phyloP scores from a whole-genome alignment of 2,329 filamentous ascomycete species.

The Myriosclerotinia duriaeana region DNA sequence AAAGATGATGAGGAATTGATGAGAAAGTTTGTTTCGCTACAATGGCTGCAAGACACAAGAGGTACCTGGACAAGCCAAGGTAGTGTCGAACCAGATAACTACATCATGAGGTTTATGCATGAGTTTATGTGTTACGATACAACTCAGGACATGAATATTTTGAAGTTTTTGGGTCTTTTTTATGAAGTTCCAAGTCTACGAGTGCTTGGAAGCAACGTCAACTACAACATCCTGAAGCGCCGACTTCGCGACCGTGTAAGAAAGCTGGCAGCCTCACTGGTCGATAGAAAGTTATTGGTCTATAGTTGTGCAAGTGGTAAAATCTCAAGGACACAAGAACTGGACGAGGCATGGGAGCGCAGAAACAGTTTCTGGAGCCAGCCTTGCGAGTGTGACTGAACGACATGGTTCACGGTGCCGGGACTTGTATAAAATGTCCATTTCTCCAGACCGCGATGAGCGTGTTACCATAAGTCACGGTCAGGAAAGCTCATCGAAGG shows the following conservation, averaged over 20 bases:
- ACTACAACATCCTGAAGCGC: not conserved
- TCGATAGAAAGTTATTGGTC: not conserved
- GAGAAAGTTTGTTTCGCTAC: not conserved
- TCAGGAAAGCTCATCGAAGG: not conserved
- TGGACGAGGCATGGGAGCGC: not conserved
- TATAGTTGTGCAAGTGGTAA: not conserved
- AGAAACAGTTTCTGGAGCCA: not conserved
- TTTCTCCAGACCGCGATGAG: not conserved
- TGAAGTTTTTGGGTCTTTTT: not conserved
- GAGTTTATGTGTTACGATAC: not conserved
- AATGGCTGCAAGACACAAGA: not conserved
- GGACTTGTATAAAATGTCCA: not conserved
- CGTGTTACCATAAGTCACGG: not conserved
- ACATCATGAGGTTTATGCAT: conserved; percentile 1
- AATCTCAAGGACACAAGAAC: not conserved
- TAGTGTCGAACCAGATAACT: not conserved
- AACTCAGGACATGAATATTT: not conserved
- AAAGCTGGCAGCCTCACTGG: not conserved
- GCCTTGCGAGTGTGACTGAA: not conserved
- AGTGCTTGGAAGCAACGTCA: not conserved
- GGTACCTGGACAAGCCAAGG: not conserved
- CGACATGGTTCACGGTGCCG: not conserved
- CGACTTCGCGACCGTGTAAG: not conserved
- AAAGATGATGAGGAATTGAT: not conserved
- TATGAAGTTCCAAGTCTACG: not conserved